Evolutionary conservation across 129 eudicot species (phyloP).

Genomic region (Logfia minima): DNA sequence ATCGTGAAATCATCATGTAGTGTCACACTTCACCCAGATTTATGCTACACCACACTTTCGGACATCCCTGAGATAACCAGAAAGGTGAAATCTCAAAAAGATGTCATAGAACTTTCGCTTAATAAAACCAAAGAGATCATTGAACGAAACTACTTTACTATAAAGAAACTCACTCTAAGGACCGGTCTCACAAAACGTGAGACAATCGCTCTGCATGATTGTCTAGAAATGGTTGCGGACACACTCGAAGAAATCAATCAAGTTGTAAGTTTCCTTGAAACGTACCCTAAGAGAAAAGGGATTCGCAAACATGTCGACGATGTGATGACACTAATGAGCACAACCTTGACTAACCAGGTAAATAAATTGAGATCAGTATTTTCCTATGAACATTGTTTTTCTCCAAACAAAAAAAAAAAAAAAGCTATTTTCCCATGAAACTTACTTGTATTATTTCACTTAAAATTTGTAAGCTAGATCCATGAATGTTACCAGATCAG

Average conservation of each 20-base stretch:
- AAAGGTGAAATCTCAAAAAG: slow-evolving; percentile 46
- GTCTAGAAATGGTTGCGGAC: slow-evolving; percentile 64
- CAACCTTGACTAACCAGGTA: slow-evolving; percentile 68
- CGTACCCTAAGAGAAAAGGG: slow-evolving; percentile 45
- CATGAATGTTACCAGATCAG: too few relatives aligned
- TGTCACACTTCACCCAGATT: slow-evolving; percentile 65
- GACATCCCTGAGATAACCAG: slow-evolving; percentile 26
- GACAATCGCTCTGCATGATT: slow-evolving; percentile 65
- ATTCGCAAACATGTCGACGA: slow-evolving; percentile 49
- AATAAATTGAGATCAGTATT: too few relatives aligned
- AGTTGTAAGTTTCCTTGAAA: slow-evolving; percentile 37
- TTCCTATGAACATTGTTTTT: too few relatives aligned
- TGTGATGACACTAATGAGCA: slow-evolving; percentile 55
- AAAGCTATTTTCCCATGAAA: too few relatives aligned
- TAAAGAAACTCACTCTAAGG: slow-evolving; percentile 39
- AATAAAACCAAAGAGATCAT: slow-evolving; percentile 44
- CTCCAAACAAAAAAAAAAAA: too few relatives aligned
- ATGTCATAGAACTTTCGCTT: slow-evolving; percentile 52
- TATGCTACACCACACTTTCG: slow-evolving; percentile 65
- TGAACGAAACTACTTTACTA: slow-evolving; percentile 48
- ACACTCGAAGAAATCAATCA: slow-evolving; percentile 61
- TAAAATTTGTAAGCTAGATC: too few relatives aligned
- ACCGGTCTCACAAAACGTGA: slow-evolving; percentile 53
- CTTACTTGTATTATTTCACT: too few relatives aligned
- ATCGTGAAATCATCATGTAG: slow-evolving; percentile 60